These are phyloP conservation scores for Penicillium frequentans DNA, from an alignment of 2,329 filamentous ascomycete species.

Conservation along the genomic window DNA sequence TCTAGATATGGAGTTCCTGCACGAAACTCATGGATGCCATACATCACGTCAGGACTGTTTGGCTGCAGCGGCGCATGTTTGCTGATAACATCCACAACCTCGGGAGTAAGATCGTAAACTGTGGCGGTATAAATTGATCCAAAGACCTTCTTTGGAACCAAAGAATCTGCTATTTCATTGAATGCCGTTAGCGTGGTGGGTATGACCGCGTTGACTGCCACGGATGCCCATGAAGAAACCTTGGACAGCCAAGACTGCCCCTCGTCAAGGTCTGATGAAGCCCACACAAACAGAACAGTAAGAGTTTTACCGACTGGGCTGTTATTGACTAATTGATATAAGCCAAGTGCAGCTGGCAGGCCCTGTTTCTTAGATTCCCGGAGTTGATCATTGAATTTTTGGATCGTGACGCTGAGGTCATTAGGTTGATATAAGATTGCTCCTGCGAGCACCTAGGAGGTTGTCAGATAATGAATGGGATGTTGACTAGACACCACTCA, in stretches of 20 bases:
- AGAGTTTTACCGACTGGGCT: constrained; percentile 31
- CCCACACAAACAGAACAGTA: constrained; percentile 32
- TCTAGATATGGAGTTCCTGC: constrained; percentile 16
- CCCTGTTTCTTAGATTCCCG: constrained; percentile 18
- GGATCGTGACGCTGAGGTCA: constrained; percentile 26
- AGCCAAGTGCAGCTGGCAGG: constrained; percentile 16
- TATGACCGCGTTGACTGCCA: constrained; percentile 28
- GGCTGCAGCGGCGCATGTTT: constrained; percentile 20
- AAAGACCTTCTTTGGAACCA: constrained; percentile 15
- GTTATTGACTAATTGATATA: constrained; percentile 32
- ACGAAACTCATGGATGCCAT: constrained; percentile 31
- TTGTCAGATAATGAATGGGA: background rate
- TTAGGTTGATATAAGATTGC: constrained; percentile 34
- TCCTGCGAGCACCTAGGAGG: constrained; percentile 26
- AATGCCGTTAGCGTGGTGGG: constrained; percentile 21
- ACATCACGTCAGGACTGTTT: constrained; percentile 25
- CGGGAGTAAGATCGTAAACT: constrained; percentile 25
- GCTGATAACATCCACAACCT: constrained; percentile 27
- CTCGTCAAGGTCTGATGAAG: constrained; percentile 30
- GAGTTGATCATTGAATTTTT: constrained; percentile 26
- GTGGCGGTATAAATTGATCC: constrained; percentile 17
- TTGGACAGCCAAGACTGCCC: constrained; percentile 30
- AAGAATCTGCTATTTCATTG: constrained; percentile 13
- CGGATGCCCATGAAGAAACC: constrained; percentile 27
- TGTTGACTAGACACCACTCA: constrained; percentile 10